These are phyloP conservation scores for Dioszegia crocea DNA, from an alignment of 768 basidiomycete genomes.

Conservation along the genomic window DNA sequence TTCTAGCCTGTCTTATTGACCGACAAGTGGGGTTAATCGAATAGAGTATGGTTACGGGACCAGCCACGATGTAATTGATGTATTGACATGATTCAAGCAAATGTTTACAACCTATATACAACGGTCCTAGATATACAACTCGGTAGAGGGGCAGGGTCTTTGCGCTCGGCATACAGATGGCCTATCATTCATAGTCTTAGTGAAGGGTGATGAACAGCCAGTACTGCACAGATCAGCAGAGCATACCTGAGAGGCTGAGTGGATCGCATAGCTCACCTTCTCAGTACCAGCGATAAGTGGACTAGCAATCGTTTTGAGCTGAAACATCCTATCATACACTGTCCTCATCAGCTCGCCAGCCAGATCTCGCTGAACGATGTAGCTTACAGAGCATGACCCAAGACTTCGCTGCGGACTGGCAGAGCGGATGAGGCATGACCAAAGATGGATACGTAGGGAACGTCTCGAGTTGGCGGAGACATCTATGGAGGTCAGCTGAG, in stretches of 20 bases:
- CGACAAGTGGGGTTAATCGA: too few relatives aligned
- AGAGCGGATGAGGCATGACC: constrained; percentile 75
- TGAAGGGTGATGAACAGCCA: constrained; percentile 15
- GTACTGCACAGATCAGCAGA: constrained; percentile 7
- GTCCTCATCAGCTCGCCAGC: not conserved
- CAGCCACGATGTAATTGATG: too few relatives aligned
- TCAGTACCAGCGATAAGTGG: constrained; percentile 32
- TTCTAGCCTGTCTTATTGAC: constrained; percentile 22
- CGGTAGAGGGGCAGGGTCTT: too few relatives aligned
- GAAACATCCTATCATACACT: constrained; percentile 47
- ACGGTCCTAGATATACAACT: too few relatives aligned
- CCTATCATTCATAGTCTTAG: not conserved
- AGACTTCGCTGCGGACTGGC: constrained; percentile 82
- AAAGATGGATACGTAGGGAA: constrained; percentile 78
- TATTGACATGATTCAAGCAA: not conserved
- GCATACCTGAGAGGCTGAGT: not conserved
- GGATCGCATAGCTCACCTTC: constrained; percentile 23
- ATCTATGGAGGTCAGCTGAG: constrained; percentile 60
- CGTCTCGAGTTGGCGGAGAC: constrained; percentile 75
- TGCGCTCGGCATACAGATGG: too few relatives aligned
- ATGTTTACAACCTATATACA: too few relatives aligned
- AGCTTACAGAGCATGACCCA: constrained; percentile 76
- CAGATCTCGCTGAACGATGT: not conserved
- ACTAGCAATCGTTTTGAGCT: constrained; percentile 24
- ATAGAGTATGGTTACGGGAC: too few relatives aligned